phyloP scores from a whole-genome alignment of 306 rosid genomes.

The Elaeagnus macrophylla region DNA sequence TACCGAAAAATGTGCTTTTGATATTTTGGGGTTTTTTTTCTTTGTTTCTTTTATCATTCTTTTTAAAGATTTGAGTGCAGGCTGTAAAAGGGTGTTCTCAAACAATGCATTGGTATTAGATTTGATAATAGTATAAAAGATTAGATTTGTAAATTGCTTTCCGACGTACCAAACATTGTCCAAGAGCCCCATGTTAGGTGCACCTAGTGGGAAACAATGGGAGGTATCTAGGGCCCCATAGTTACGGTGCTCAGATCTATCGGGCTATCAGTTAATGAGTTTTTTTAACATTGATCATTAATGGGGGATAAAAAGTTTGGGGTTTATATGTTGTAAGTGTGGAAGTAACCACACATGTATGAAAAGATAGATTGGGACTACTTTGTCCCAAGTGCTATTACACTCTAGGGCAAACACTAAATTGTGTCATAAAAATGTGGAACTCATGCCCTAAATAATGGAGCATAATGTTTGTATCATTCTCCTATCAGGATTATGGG shows the following conservation, averaged over 20 bases:
- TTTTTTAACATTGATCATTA: no score
- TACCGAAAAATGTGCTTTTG: not conserved
- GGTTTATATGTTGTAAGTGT: no score
- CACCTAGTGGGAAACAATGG: conserved; percentile 54
- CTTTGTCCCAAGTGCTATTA: no score
- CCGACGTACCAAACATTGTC: conserved; percentile 25
- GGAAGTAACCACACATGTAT: no score
- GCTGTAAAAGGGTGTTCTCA: conserved; percentile 42
- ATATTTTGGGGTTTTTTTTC: not conserved
- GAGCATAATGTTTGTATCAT: no score
- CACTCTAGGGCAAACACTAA: no score
- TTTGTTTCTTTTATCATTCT: conserved; percentile 10
- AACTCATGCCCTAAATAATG: no score
- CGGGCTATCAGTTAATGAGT: not conserved
- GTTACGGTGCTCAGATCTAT: conserved; percentile 38
- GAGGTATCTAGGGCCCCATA: conserved; percentile 34
- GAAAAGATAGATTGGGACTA: no score
- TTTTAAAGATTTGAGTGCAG: conserved; percentile 26
- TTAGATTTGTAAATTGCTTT: conserved; percentile 12
- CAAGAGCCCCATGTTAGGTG: conserved; percentile 40
- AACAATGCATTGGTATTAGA: conserved; percentile 34
- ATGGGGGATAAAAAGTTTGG: conserved; percentile 9
- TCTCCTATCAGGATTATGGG: no score
- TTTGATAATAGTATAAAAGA: conserved; percentile 1
- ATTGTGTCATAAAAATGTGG: no score